Base-by-base conservation (phyloP, 1,139 yeast genomes). In the Suhomyces kunorum region DNA sequence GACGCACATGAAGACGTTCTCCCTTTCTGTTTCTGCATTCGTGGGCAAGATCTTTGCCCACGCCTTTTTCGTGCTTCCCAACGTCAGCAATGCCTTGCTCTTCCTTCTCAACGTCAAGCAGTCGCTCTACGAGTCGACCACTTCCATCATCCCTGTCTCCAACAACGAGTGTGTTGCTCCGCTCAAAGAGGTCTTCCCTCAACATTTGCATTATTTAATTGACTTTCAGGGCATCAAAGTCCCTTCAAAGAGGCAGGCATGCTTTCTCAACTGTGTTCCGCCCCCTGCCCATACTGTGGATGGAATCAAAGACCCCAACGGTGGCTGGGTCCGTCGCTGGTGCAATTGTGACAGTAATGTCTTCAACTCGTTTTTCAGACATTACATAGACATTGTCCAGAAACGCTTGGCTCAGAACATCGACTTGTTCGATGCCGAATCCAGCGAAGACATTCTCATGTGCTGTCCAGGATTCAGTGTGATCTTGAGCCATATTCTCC, bases 1-100 rank as follows among this genome's bases (percentile, higher is more conserved):
- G 50, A 66, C 83, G 12, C 66, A 74, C 32, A 53, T 77, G 36
- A 83, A 83, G 55, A 71, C 71, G 7, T 64, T 83, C 6, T 74
- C 90, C 1, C 61, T 82, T 8, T 69, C 85, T 4, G 61, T 81
- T 13, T 74, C 82, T 18, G 94, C 94, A 2, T 86, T 87, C 54
- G 71, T 83, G n/a, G 95, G 95, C 8, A 87, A 87, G 55, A 76
- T 83, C 1, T 78, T 87, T 58, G 90, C 94, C 1, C 78, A 79
- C 54, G 66, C 81, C 11, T 87, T 75, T 50, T 77, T 81, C 55
- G 67, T 74, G 47, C 56, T 85, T 2, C 83, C 84, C 0, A 71
- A 76, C n/a, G 79, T 84, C 6, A 78, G 86, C 12, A 70, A 68
- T 32, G 83, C 86, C 1, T 61, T 87, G 27, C 61, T 86, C 30